Evolutionary conservation across 352 stramenopile species (phyloP), one percentile per base, ranked within the genome.

Genomic region (Pythium aristosporum): DNA sequence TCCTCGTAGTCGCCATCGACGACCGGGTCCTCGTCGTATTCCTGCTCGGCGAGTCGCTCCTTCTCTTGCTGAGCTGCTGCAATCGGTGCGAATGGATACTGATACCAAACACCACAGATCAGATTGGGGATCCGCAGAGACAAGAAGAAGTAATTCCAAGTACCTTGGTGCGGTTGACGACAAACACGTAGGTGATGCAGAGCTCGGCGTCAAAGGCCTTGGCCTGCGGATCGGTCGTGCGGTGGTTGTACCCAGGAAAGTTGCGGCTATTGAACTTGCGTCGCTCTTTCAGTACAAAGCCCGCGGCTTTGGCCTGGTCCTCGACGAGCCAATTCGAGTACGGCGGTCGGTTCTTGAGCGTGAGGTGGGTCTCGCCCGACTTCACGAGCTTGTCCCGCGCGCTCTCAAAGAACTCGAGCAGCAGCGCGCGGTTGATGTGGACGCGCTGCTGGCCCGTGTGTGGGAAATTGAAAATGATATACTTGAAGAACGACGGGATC

Each of bases 251-350:
- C 4, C 88, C 88, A 3, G 87, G 85, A 46, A 94, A 96, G 20
- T 85, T 59, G 0, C 68, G 60, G 21, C 85, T 77, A 61, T 92
- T 77, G 67, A 96, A 94, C 49, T 79, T 80, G 23, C 79, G 74
- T 12, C 87, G 73, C 54, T 87, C 76, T 53, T 96, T 94, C 18
- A 96, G 64, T 43, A 92, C 86, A 54, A 96, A 88, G 6, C 81
- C 86, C 2, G 71, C 74, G 3, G 57, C 57, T 42, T 84, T 85
- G 5, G 88, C 88, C 49, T 94, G 87, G 41, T 96, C 83, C 50
- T 96, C 88, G 37, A 96, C 77, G 44, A 82, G 73, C 88, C 88
- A 96, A 57, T 94, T 95, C 2, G 84, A 93, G 63, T 96, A 96
- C 39, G 88, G 88, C 20, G 87, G 87, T 28, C 76, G 73, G 28